Base-by-base conservation (phyloP, 306 rosid species). In the Pueraria montana region DNA sequence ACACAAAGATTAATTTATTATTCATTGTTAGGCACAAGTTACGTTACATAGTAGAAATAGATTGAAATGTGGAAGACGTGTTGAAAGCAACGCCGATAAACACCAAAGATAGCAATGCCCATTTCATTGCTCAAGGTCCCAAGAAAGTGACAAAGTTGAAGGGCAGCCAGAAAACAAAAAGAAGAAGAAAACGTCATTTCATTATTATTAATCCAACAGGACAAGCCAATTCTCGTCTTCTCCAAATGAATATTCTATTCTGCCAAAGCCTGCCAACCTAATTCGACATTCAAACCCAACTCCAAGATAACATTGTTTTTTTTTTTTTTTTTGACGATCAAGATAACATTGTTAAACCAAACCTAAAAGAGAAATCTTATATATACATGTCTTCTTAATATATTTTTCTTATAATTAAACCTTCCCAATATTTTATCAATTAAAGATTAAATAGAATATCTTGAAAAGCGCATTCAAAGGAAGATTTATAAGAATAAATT, bases 161-260 rank as follows among this genome's bases (percentile, higher is more conserved):
- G 76, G 42, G 84, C 87, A 87, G 73, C 77, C 72, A 72, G 21
- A 73, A 73, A 87, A 84, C 88, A 87, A 84, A 84, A 83, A 70
- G 18, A 32, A 67, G 26, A 36, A 16, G 36, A 18, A 24, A 27
- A 27, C 1, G 3, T 1, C 1, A 68, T 42, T 27, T 16, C 5
- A 56, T 72, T n/a, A 56, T 72, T n/a, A 50, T 69, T 52, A 43
- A 16, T 38, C 63, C 61, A 71, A 77, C 61, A 30, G 7, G 9
- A 50, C 83, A 86, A 69, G 3, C 46, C 80, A 52, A 20, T 4
- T 58, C n/a, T n/a, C n/a, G n/a, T n/a, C n/a, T n/a, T 59, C 38
- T 75, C 26, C 38, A 34, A 23, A 80, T 62, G 68, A 76, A 80
- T 80, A 63, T 84, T 80, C 76, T 84, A 72, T 80, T 84, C 49